Base-by-base conservation (phyloP, 2,329 filamentous ascomycete genomes). In the Hypoxylon sp. region DNA sequence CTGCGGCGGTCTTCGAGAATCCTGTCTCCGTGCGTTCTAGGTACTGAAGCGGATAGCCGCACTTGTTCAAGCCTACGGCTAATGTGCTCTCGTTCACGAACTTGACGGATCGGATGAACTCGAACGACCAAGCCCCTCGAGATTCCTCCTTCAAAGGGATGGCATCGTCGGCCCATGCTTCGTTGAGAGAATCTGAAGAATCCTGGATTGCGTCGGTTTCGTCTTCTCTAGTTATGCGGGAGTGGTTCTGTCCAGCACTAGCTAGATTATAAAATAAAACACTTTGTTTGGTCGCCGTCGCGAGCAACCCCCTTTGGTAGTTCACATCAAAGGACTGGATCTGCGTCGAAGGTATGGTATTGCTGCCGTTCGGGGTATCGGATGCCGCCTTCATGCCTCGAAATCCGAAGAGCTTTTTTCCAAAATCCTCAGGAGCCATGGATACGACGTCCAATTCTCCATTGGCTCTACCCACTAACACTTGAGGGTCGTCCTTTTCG, bases 391-490 rank as follows among this genome's bases (percentile, higher is more conserved):
- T 20, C 1, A 62, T 46, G 8, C 64, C 62, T 26, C 56, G 68
- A 17, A 71, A 74, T 43, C 47, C 53, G 71, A 72, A 51, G 63
- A 70, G 55, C 62, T 68, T 68, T 70, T 56, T 17, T 73, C 72
- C 56, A 72, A 79, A 79, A 11, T 57, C 67, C 32, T 76, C 72
- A 0, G 75, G 69, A 22, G 75, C 75, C 6, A 76, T 76, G 2
- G 80, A 81, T 6, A 84, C 63, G 2, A 86, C 69, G 6, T 80
- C 74, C 4, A 87, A 69, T 17, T 82, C 75, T 1, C 85, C 84
- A 64, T 81, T 84, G 0, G 84, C 82, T 32, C 84, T 77, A 4
- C 83, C 84, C 0, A 82, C 79, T 2, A 85, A 68, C 0, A 84
- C 78, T 75, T 15, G 78, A 68, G 15, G 60, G 56, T 2, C 51